phyloP scores from a whole-genome alignment of 345 rosid species.

The Acer campestre region DNA sequence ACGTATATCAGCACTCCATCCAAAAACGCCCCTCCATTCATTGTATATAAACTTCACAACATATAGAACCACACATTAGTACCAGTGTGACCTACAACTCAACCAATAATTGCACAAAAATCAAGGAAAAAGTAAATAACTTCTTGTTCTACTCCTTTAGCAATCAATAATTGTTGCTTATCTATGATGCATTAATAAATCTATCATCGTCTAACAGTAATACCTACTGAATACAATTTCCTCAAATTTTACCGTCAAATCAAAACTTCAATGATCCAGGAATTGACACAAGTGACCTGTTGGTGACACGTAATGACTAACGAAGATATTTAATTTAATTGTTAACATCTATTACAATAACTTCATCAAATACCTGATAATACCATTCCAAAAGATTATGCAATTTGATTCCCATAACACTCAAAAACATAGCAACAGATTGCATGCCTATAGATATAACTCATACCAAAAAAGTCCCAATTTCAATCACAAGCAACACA shows the following conservation, averaged over 20 bases:
- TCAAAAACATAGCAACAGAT: too few relatives aligned
- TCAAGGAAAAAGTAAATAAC: not conserved
- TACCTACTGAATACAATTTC: too few relatives aligned
- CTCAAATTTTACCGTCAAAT: not conserved
- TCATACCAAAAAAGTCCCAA: not conserved
- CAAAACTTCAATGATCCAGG: not conserved
- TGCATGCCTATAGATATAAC: too few relatives aligned
- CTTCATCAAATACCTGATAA: not conserved
- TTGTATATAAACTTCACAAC: conserved; percentile 72
- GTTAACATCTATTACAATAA: not conserved
- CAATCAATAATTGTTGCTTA: not conserved
- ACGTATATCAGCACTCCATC: conserved; percentile 64
- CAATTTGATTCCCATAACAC: not conserved
- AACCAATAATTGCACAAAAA: not conserved
- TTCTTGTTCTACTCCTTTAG: not conserved
- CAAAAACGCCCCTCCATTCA: conserved; percentile 85
- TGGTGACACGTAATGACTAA: not conserved
- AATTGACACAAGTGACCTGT: not conserved
- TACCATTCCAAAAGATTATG: not conserved
- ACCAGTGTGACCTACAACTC: not conserved
- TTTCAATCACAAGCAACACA: conserved; percentile 3
- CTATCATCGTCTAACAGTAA: too few relatives aligned
- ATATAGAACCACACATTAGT: conserved; percentile 1
- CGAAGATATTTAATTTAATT: not conserved
- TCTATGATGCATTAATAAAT: not conserved